A percentile compares a stretch with the other conserved stretches of the same genome.
phyloP scores from a whole-genome alignment of 768 basidiomycete genomes.

The Albatrellus ellisii region DNA sequence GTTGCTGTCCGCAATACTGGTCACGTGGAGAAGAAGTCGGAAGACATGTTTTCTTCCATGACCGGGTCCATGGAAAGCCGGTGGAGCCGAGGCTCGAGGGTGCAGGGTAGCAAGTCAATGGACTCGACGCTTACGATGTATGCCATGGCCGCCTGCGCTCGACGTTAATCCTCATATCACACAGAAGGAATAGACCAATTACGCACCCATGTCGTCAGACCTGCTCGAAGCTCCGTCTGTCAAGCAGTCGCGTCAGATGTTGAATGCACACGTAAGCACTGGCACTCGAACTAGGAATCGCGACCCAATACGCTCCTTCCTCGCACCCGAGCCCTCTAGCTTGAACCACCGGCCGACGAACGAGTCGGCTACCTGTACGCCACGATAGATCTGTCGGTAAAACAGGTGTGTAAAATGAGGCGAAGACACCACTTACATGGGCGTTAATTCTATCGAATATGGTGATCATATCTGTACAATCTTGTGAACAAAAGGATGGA shows the following conservation, averaged over 20 bases:
- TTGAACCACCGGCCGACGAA: conserved; percentile 21
- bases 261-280: neutral
- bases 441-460: conserved; percentile 7
- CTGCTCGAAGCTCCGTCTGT: conserved; percentile 69
- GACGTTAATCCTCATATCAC: conserved; percentile 6
- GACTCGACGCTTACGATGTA: conserved; percentile 45
- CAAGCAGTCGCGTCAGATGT: neutral
- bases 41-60: no score
- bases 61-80: no score
- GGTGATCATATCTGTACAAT: no score
- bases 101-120: neutral
- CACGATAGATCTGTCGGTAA: neutral
- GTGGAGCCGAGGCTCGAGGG: conserved; percentile 1
- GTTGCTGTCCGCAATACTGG: conserved; percentile 1
- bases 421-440: conserved; percentile 3
- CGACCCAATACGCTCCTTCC: conserved; percentile 21
- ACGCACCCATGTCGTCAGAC: conserved; percentile 70
- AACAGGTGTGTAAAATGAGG: no score
- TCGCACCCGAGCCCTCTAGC: conserved; percentile 22
- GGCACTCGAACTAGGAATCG: conserved; percentile 19
- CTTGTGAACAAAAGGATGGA: no score
- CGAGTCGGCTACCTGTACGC: conserved; percentile 19
- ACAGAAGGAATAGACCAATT: neutral
- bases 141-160: conserved; percentile 58
- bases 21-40: conserved; percentile 3